phyloP scores from a whole-genome alignment of 352 stramenopile genomes.

The Pythium sp. region DNA sequence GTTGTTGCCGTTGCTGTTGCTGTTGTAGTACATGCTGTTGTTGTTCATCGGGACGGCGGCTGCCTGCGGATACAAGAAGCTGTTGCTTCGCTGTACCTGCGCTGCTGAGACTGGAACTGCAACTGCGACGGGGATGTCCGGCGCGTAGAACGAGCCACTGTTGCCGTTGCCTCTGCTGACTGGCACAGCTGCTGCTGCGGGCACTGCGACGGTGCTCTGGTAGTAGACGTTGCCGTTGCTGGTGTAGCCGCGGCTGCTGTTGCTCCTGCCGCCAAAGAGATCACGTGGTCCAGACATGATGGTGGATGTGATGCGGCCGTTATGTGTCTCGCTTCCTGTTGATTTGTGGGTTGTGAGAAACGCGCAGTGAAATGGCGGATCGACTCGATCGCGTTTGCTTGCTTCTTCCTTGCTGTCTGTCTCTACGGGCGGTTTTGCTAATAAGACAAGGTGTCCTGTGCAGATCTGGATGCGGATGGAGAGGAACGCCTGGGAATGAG shows the following conservation, averaged over 20 bases:
- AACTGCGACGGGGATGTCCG: background rate
- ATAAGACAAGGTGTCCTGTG: no score
- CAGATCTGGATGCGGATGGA: background rate
- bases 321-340: background rate
- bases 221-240: constrained; percentile 17
- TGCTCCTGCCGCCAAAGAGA: background rate
- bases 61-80: background rate
- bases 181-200: background rate
- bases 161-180: background rate
- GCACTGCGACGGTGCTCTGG: constrained; percentile 7
- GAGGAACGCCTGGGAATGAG: background rate
- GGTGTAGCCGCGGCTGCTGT: constrained; percentile 7
- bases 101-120: constrained; percentile 2
- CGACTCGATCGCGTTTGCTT: background rate
- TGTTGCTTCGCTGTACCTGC: background rate
- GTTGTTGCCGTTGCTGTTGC: background rate
- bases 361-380: constrained; percentile 1
- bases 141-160: background rate
- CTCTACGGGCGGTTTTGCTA: background rate
- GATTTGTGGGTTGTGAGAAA: background rate
- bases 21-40: background rate
- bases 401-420: background rate
- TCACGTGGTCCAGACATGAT: constrained; percentile 10
- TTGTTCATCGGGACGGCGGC: background rate
- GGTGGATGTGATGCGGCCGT: background rate